Evolutionary conservation across 345 rosid genomes (phyloP).

Genomic region (Acer campestre): DNA sequence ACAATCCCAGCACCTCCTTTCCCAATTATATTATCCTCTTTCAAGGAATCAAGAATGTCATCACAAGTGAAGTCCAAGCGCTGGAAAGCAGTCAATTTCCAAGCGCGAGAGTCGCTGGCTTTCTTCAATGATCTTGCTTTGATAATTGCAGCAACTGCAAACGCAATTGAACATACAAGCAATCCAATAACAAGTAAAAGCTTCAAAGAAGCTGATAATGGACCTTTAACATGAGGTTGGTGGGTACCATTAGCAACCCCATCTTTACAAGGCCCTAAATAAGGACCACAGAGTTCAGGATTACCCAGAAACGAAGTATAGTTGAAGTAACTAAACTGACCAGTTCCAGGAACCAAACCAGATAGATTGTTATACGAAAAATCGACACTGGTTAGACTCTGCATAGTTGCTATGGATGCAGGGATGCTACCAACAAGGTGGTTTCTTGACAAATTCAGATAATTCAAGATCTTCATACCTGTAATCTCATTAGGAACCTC

Average conservation of each 20-base stretch:
- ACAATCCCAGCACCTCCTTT: constrained; percentile 97
- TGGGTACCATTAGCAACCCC: constrained; percentile 53
- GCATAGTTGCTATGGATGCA: constrained; percentile 73
- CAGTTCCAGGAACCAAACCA: constrained; percentile 86
- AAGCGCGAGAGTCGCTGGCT: constrained; percentile 80
- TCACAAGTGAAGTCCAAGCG: constrained; percentile 85
- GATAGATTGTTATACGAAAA: constrained; percentile 88
- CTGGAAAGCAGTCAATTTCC: constrained; percentile 97
- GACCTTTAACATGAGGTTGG: constrained; percentile 58
- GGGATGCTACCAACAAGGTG: constrained; percentile 76
- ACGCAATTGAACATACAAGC: constrained; percentile 80
- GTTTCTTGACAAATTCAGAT: constrained; percentile 82
- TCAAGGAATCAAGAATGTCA: constrained; percentile 77
- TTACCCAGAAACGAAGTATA: constrained; percentile 87
- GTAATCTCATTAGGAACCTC: constrained; percentile 78
- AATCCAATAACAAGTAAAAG: constrained; percentile 76
- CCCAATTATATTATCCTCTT: constrained; percentile 90
- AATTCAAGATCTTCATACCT: constrained; percentile 77
- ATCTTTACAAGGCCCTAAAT: constrained; percentile 76
- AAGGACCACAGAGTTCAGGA: constrained; percentile 82
- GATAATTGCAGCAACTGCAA: constrained; percentile 80
- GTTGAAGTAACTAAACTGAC: constrained; percentile 90
- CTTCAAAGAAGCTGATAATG: constrained; percentile 80
- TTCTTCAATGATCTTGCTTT: constrained; percentile 82
- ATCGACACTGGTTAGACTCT: constrained; percentile 90